These are phyloP conservation scores for Sporothrix pallida DNA, from an alignment of 2,329 filamentous ascomycete species.

Conservation along the genomic window DNA sequence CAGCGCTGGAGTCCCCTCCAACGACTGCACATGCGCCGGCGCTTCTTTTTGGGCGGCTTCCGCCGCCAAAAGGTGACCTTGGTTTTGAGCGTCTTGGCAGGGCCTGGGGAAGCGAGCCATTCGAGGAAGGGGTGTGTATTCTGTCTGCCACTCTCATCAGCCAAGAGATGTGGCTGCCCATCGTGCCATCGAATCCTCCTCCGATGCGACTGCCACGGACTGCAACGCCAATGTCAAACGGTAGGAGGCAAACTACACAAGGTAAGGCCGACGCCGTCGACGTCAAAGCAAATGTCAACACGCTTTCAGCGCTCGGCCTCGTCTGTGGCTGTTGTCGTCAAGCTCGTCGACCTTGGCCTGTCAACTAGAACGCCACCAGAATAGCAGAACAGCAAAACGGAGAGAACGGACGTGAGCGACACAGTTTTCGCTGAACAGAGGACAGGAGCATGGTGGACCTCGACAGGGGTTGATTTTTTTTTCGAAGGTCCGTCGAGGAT, in stretches of 20 bases:
- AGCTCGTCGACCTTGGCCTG: too few relatives aligned
- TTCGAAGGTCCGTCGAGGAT: not conserved
- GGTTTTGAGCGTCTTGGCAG: slow-evolving; percentile 6
- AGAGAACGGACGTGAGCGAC: too few relatives aligned
- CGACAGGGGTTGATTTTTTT: not conserved
- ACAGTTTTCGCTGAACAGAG: too few relatives aligned
- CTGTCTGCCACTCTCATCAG: not conserved
- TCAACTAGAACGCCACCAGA: too few relatives aligned
- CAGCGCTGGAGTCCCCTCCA: not conserved
- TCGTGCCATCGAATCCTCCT: not conserved
- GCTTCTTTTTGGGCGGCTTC: not conserved
- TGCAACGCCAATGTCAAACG: too few relatives aligned
- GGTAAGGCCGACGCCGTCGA: too few relatives aligned
- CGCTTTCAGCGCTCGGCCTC: too few relatives aligned
- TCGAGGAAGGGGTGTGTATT: not conserved
- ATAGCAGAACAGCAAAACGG: too few relatives aligned
- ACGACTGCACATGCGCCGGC: not conserved
- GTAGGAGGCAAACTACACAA: too few relatives aligned
- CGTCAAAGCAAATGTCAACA: too few relatives aligned
- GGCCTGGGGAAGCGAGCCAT: not conserved
- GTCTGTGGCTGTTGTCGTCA: too few relatives aligned
- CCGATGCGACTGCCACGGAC: not conserved
- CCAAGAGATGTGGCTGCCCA: slow-evolving; percentile 7
- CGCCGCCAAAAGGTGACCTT: not conserved
- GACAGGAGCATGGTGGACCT: not conserved